Percentiles rank a stretch among this genome's conserved stretches.
Conservation (phyloP, 495 filamentous ascomycete species). For the Neurospora sublineolata region DNA sequence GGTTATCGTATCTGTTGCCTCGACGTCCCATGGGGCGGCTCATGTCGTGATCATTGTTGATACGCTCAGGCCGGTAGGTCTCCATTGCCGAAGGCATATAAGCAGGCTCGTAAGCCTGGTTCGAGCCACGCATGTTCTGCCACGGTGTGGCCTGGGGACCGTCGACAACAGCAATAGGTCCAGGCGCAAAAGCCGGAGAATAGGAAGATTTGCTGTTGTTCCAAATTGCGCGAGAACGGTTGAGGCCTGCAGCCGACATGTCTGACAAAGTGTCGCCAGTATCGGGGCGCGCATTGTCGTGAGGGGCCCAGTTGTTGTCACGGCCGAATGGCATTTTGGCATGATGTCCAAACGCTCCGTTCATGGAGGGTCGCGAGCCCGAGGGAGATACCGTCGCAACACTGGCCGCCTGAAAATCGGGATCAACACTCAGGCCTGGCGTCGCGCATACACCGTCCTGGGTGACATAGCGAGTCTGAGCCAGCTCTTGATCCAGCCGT, state of each 20-base stretch:
- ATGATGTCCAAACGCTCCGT: conserved; percentile 39
- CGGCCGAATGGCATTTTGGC: conserved; percentile 40
- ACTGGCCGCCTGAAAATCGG: conserved; percentile 15
- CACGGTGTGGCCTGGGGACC: conserved; percentile 25
- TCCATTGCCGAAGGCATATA: conserved; percentile 23
- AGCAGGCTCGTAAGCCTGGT: conserved; percentile 14
- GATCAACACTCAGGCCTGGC: conserved; percentile 13
- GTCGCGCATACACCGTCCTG: conserved; percentile 17
- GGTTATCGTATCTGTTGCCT: conserved; percentile 32
- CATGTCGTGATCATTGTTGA: conserved; percentile 35
- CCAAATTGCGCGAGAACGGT: conserved; percentile 55
- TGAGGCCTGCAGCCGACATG: conserved; percentile 44
- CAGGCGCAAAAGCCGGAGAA: conserved; percentile 21
- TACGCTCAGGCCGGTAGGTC: conserved; percentile 32
- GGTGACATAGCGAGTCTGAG: conserved; percentile 56
- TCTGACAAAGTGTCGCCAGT: conserved; percentile 44
- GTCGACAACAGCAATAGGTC: conserved; percentile 24
- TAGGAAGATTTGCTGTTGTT: conserved; percentile 26
- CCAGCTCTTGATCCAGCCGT: conserved; percentile 71
- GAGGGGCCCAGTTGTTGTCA: conserved; percentile 48
- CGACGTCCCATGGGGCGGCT: conserved; percentile 26
- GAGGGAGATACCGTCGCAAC: conserved; percentile 8
- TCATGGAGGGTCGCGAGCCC: conserved; percentile 13
- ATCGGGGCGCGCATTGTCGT: conserved; percentile 57
- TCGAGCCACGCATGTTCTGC: conserved; percentile 25